Evolutionary conservation across 352 stramenopile species (phyloP).

Genomic region (Phytopythium oedochilum): DNA sequence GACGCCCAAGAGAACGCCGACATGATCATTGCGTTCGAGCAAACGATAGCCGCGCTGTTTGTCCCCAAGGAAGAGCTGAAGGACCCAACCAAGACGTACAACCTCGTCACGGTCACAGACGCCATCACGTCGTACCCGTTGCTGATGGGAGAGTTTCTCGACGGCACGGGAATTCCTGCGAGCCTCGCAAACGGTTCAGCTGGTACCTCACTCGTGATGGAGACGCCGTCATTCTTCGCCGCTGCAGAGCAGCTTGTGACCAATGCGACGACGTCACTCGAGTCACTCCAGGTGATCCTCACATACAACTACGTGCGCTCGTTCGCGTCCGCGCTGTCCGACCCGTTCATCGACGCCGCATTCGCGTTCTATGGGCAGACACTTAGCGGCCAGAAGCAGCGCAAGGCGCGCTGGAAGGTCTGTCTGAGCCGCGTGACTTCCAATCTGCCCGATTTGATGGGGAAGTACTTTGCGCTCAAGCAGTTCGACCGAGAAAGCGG

Average conservation of each 20-base stretch:
- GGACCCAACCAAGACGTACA: conserved; percentile 89
- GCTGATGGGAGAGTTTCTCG: conserved; percentile 46
- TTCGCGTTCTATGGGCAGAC: conserved; percentile 88
- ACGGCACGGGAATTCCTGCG: conserved; percentile 32
- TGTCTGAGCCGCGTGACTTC: conserved; percentile 57
- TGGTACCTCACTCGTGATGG: conserved; percentile 37
- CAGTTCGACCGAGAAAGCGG: conserved; percentile 87
- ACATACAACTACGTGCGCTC: conserved; percentile 49
- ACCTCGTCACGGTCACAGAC: conserved; percentile 73
- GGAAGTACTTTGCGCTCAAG: conserved; percentile 90
- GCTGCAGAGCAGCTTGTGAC: conserved; percentile 44
- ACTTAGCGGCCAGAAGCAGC: conserved; percentile 78
- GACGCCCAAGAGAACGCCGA: too few species aligned
- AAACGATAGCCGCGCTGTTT: too few species aligned
- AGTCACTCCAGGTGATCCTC: conserved; percentile 42
- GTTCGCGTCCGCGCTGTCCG: conserved; percentile 33
- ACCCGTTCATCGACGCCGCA: conserved; percentile 80
- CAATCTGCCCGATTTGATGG: conserved; percentile 60
- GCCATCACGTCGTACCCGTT: conserved; percentile 42
- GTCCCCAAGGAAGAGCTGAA: conserved; percentile 88
- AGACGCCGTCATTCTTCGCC: conserved; percentile 53
- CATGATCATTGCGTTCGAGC: too few species aligned
- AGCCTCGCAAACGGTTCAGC: conserved; percentile 26
- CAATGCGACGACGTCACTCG: conserved; percentile 25
- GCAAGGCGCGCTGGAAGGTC: conserved; percentile 88